Conservation (phyloP, 2,329 filamentous ascomycete genomes). For the Bipolaris victoriae region DNA sequence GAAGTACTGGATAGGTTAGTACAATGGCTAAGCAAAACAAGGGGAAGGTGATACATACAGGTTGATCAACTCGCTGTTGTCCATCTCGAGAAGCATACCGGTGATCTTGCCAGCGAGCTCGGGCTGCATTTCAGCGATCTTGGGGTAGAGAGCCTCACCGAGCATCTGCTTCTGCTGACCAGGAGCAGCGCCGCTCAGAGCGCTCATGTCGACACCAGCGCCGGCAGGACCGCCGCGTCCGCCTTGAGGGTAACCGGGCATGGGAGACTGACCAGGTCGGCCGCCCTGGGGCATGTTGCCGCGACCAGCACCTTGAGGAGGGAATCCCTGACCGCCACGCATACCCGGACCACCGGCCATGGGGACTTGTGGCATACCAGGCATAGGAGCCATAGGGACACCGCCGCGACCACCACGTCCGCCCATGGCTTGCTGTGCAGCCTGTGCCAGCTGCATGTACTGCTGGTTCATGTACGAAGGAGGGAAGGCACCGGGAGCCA, state of each 20-base stretch:
- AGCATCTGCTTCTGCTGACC: conserved; percentile 98
- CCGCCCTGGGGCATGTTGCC: conserved; percentile 42
- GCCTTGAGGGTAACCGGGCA: conserved; percentile 43
- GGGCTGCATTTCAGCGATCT: conserved; percentile 93
- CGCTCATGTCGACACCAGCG: conserved; percentile 57
- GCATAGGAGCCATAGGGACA: conserved; percentile 65
- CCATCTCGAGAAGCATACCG: conserved; percentile 99
- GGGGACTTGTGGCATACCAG: conserved; percentile 72
- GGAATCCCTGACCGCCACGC: conserved; percentile 50
- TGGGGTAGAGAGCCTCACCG: conserved; percentile 96
- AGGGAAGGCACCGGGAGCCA: conserved; percentile 71
- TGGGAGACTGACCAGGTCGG: conserved; percentile 40
- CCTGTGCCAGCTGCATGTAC: conserved; percentile 80
- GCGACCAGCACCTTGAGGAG: conserved; percentile 48
- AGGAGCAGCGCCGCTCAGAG: conserved; percentile 61
- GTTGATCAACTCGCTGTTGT: conserved; percentile 90
- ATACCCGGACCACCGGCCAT: conserved; percentile 58
- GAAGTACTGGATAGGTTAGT: conserved; percentile 70
- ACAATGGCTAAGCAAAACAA: background rate
- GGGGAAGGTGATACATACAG: conserved; percentile 72
- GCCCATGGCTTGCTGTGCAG: conserved; percentile 63
- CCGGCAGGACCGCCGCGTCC: conserved; percentile 31
- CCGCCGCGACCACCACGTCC: conserved; percentile 67
- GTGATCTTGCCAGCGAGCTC: conserved; percentile 99
- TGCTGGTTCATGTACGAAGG: conserved; percentile 75